Base-by-base conservation (phyloP, 306 rosid species). In the Trifolium dubium region DNA sequence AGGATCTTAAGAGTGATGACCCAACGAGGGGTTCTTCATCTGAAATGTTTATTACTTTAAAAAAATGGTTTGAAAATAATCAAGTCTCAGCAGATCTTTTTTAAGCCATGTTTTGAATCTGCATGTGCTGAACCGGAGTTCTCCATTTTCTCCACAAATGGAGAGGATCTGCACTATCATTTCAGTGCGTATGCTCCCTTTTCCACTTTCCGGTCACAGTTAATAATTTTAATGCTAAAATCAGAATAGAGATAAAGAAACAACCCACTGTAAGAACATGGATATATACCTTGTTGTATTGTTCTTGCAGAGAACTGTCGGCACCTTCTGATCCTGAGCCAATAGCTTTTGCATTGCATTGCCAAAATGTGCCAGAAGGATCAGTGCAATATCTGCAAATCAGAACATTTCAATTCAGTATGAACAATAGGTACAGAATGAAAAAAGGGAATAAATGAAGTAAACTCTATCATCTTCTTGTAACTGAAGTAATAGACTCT, bases 241-340 rank as follows among this genome's bases (percentile, higher is more conserved):
- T 61, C 19, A 13, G 13, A 50, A 55, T 23, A 30, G 14, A 71
- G 35, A 46, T 55, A 23, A 9, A 32, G 29, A 73, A 71, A 58
- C 59, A 76, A 41, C 17, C 29, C 3, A 68, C n/a, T 3, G 10
- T 55, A 50, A 39, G 9, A 75, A 40, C 62, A 53, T n/a, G 17
- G 40, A 40, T 49, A 23, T 23, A 23, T 81, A 92, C 99, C 99
- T 92, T 94, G 87, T 87, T 92, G 86, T 72, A 94, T 69, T 94
- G 99, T 84, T 94, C 99, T 82, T 94, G 99, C 78, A 94, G 92
- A 79, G 99, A 91, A 78, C 96, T 94, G 74, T 94, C 99, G 14
- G 99, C 99, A 31, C 97, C 99, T 86, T 94, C 99, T 3, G 97
- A 94, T 53, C 99, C 99, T 17, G 99, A 94, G 18, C 99, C 99